These are phyloP conservation scores for Ustulina deusta DNA, from an alignment of 2,329 filamentous ascomycete species.

Conservation along the genomic window DNA sequence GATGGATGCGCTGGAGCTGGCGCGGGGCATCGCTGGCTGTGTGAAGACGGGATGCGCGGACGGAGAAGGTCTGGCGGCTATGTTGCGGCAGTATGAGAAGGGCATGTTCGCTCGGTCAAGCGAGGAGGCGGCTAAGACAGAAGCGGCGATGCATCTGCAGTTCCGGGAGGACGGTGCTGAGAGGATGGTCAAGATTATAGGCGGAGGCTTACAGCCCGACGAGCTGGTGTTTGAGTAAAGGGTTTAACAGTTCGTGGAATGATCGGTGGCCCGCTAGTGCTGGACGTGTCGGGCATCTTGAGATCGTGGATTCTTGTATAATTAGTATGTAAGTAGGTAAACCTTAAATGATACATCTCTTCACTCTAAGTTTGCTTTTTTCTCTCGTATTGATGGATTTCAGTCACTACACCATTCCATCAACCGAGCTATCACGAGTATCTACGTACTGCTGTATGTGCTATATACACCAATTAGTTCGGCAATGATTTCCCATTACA, in stretches of 20 bases:
- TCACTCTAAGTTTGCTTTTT: too few species aligned
- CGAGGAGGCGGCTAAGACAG: conserved; percentile 39
- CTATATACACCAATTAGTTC: too few species aligned
- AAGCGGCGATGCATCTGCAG: conserved; percentile 37
- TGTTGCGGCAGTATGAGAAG: conserved; percentile 42
- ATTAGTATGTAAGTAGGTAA: too few species aligned
- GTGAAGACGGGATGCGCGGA: conserved; percentile 30
- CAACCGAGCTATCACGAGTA: too few species aligned
- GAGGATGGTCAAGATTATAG: conserved; percentile 38
- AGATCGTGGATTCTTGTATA: background rate
- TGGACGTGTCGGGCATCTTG: background rate
- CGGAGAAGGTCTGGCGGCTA: conserved; percentile 31
- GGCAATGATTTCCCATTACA: too few species aligned
- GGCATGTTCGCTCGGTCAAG: conserved; percentile 44
- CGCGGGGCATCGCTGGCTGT: conserved; percentile 38
- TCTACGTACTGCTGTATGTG: too few species aligned
- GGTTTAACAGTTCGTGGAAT: background rate
- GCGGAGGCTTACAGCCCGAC: background rate
- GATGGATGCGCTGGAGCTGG: conserved; percentile 59
- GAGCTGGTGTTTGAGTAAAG: conserved; percentile 15
- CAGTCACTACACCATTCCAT: too few species aligned
- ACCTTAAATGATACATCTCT: too few species aligned
- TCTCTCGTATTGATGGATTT: too few species aligned
- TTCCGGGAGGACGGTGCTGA: conserved; percentile 38
- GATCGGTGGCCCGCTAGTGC: background rate